Conservation (phyloP, 177 flowering plant species). For the Tripterygium wilfordii region DNA sequence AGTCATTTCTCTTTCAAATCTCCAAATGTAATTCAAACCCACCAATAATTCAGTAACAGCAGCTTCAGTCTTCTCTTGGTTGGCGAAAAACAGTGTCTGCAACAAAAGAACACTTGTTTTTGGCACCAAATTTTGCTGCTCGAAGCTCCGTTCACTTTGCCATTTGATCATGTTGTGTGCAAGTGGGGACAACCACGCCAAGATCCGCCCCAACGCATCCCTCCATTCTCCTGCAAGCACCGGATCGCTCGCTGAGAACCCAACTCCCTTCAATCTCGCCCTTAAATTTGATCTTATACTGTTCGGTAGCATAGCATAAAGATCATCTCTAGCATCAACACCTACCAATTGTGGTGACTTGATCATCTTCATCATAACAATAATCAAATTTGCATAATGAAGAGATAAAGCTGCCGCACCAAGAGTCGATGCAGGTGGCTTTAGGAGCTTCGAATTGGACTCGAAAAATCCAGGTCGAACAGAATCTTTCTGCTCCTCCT, state of each 20-base stretch:
- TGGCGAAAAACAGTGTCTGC: constrained; percentile 79
- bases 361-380: constrained; percentile 83
- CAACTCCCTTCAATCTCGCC: constrained; percentile 66
- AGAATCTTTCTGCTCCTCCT: constrained; percentile 5
- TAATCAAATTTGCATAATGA: constrained; percentile 82
- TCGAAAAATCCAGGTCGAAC: constrained; percentile 45
- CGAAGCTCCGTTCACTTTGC: constrained; percentile 95
- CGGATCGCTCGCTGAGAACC: constrained; percentile 65
- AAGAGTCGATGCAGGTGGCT: constrained; percentile 54
- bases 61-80: constrained; percentile 80
- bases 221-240: constrained; percentile 80
- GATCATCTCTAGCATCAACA: constrained; percentile 78
- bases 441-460: constrained; percentile 45
- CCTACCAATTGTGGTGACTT: constrained; percentile 81
- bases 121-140: constrained; percentile 61
- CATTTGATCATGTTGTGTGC: constrained; percentile 92
- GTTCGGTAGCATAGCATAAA: constrained; percentile 73
- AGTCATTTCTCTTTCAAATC: constrained; percentile 89
- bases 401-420: constrained; percentile 68
- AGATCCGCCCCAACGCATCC: constrained; percentile 60
- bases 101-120: constrained; percentile 61
- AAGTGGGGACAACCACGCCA: constrained; percentile 79
- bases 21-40: constrained; percentile 92
- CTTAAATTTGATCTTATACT: constrained; percentile 56
- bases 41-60: constrained; percentile 90